Percentiles rank a stretch among this genome's conserved stretches.
phyloP scores from a whole-genome alignment of 345 rosid genomes.

The Aurinia saxatilis region DNA sequence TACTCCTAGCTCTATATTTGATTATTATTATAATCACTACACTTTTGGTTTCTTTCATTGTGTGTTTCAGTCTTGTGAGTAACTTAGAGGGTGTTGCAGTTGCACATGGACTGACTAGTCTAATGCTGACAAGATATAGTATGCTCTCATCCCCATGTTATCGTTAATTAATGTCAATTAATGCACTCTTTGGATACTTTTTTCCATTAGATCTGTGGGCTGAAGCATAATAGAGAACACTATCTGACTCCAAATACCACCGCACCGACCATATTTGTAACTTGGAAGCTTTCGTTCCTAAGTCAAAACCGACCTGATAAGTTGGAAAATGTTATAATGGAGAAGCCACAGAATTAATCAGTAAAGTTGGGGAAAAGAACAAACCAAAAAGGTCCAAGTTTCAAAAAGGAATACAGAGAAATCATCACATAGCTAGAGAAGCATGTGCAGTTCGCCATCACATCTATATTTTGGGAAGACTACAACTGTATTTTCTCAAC shows the following conservation, averaged over 20 bases:
- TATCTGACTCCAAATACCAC: not conserved
- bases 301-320: constrained; percentile 3
- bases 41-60: constrained; percentile 5
- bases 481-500: no score
- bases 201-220: constrained; percentile 7
- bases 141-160: constrained; percentile 14
- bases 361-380: not conserved
- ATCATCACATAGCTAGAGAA: constrained; percentile 14
- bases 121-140: constrained; percentile 3
- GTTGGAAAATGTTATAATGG: not conserved
- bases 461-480: no score
- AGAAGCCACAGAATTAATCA: not conserved
- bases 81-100: constrained; percentile 17
- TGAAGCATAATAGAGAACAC: constrained; percentile 9
- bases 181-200: constrained; percentile 15
- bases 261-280: constrained; percentile 11
- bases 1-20: not conserved
- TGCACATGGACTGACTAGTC: constrained; percentile 26
- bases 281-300: not conserved
- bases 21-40: not conserved
- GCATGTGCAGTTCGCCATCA: constrained; percentile 9
- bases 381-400: constrained; percentile 19
- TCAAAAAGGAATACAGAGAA: constrained; percentile 14
- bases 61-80: not conserved
- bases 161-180: constrained; percentile 14